Percentiles rank a stretch among this genome's conserved stretches.
phyloP scores from a whole-genome alignment of 2,329 filamentous ascomycete species.

The Curvularia eragrostidis region DNA sequence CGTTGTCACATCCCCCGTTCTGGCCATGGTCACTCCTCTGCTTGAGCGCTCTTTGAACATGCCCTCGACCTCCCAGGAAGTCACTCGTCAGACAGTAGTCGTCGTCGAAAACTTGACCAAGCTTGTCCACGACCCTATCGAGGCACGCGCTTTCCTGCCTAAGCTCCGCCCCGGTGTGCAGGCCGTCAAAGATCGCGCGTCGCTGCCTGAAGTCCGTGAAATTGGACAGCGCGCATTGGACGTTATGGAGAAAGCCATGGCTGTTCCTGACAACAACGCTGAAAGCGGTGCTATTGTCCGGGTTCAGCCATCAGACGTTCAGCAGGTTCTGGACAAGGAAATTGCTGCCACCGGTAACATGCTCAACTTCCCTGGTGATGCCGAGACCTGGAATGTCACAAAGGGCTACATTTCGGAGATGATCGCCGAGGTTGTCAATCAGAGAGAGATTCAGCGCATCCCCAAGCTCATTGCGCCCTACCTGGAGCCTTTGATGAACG shows the following conservation, averaged over 20 bases:
- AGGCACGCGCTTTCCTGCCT: conserved; percentile 92
- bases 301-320: conserved; percentile 74
- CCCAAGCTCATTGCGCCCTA: conserved; percentile 74
- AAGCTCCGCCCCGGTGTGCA: conserved; percentile 95
- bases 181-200: conserved; percentile 83
- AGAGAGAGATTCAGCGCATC: conserved; percentile 78
- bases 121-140: conserved; percentile 92
- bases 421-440: conserved; percentile 87
- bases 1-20: conserved; percentile 90
- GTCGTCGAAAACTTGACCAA: conserved; percentile 98
- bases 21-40: conserved; percentile 91
- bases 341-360: conserved; percentile 73
- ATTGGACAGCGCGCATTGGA: conserved; percentile 80
- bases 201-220: conserved; percentile 92
- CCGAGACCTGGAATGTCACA: conserved; percentile 67
- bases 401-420: conserved; percentile 80
- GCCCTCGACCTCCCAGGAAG: conserved; percentile 89
- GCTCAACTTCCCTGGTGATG: conserved; percentile 65
- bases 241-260: conserved; percentile 95
- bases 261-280: conserved; percentile 61
- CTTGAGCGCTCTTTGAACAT: conserved; percentile 94
- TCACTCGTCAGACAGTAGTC: conserved; percentile 92
- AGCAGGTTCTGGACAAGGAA: conserved; percentile 75
- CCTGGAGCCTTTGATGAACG: conserved; percentile 71
- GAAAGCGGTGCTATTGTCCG: conserved; percentile 65